phyloP scores from a whole-genome alignment of 1,284 basidiomycete genomes.

The Thelephora terrestris region DNA sequence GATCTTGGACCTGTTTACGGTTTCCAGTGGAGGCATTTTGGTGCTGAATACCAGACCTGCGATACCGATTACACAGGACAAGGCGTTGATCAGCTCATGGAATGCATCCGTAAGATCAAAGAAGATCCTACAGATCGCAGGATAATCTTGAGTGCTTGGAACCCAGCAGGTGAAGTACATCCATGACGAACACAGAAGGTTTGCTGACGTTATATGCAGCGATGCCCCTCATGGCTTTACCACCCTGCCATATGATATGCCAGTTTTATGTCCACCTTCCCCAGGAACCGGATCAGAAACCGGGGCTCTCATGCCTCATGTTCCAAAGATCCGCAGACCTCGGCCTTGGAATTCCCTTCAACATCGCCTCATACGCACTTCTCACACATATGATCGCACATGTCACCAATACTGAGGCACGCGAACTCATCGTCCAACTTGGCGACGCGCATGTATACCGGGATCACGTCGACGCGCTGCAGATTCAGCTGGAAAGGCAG shows the following conservation, averaged over 20 bases:
- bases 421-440: constrained; percentile 87
- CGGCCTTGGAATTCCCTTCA: constrained; percentile 96
- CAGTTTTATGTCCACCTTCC: constrained; percentile 96
- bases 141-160: constrained; percentile 97
- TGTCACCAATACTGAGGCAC: constrained; percentile 78
- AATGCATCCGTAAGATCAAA: constrained; percentile 88
- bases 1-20: constrained; percentile 97
- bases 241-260: constrained; percentile 97
- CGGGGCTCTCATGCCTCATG: constrained; percentile 89
- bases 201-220: constrained; percentile 51
- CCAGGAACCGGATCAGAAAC: constrained; percentile 42
- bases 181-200: too few relatives aligned
- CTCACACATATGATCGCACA: constrained; percentile 95
- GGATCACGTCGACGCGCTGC: constrained; percentile 84
- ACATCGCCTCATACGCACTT: constrained; percentile 96
- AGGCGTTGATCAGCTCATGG: constrained; percentile 88
- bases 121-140: constrained; percentile 90
- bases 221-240: constrained; percentile 89
- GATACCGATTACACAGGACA: constrained; percentile 79
- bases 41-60: constrained; percentile 79
- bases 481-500: constrained; percentile 70
- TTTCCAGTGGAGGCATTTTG: constrained; percentile 98
- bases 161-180: constrained; percentile 81
- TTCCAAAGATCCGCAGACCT: constrained; percentile 97
- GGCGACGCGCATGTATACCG: constrained; percentile 96